Evolutionary conservation across 108 stramenopile genomes (phyloP).

Genomic region (Skeletonema marinoi): DNA sequence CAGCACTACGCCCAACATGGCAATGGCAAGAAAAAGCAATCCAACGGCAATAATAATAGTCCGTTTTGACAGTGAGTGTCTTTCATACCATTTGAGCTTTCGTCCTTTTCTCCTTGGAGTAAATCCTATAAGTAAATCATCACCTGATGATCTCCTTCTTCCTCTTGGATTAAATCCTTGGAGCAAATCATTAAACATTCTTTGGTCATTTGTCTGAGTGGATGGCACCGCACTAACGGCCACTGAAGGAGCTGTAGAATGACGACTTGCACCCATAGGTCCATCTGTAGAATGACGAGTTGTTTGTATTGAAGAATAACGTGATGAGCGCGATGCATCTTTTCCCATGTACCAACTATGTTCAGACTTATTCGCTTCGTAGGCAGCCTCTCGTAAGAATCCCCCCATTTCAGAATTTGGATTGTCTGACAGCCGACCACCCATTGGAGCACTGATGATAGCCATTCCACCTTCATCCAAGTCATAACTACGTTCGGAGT

Average conservation of each 20-base stretch:
- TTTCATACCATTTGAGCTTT: background rate
- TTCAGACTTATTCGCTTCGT: background rate
- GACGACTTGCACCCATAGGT: background rate
- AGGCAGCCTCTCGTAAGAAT: background rate
- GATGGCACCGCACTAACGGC: background rate
- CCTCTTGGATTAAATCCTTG: background rate
- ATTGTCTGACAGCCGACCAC: background rate
- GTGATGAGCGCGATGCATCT: background rate
- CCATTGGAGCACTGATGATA: background rate
- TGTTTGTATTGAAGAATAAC: too few relatives aligned
- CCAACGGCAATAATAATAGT: background rate
- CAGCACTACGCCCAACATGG: background rate
- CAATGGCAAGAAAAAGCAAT: background rate
- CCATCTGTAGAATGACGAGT: background rate
- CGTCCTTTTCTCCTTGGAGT: background rate
- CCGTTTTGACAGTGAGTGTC: background rate
- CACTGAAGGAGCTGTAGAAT: background rate
- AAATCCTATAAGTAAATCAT: background rate
- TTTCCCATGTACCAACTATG: background rate
- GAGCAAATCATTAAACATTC: background rate
- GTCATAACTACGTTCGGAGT: background rate
- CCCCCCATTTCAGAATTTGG: background rate
- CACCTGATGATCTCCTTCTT: too few relatives aligned
- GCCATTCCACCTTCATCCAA: background rate
- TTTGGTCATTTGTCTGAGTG: background rate